Conservation (phyloP, 345 rosid species). For the Heritiera littoralis region DNA sequence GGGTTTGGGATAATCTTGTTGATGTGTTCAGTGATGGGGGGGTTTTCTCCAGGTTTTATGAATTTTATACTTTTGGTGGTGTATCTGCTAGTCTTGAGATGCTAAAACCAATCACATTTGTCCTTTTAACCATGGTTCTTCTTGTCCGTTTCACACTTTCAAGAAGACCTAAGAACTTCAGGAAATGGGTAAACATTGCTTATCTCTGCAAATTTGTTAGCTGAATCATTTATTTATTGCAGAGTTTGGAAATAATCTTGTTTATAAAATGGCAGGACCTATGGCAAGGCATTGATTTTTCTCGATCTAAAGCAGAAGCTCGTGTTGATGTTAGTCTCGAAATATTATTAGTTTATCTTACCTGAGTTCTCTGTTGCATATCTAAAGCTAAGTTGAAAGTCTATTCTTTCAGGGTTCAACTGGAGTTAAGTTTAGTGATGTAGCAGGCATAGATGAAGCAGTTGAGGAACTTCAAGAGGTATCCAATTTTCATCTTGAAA, state of each 20-base stretch:
- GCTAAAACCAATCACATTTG: constrained; percentile 70
- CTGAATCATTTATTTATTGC: constrained; percentile 1
- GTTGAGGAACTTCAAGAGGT: constrained; percentile 99
- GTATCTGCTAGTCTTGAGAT: constrained; percentile 74
- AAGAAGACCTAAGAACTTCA: constrained; percentile 92
- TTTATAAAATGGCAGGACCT: constrained; percentile 59
- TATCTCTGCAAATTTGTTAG: constrained; percentile 17
- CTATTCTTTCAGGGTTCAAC: constrained; percentile 74
- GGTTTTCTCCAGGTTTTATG: constrained; percentile 56
- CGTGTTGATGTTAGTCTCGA: constrained; percentile 82
- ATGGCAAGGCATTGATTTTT: constrained; percentile 96
- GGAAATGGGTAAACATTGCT: constrained; percentile 76
- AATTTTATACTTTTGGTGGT: constrained; percentile 78
- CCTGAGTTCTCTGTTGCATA: constrained; percentile 17
- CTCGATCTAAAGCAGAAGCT: constrained; percentile 97
- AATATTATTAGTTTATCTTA: constrained; percentile 7
- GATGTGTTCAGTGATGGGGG: constrained; percentile 73
- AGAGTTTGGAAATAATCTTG: constrained; percentile 17
- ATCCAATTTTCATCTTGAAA: constrained; percentile 17
- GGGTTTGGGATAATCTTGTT: constrained; percentile 57
- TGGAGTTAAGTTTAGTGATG: constrained; percentile 85
- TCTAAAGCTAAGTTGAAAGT: constrained; percentile 24
- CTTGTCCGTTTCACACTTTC: constrained; percentile 89
- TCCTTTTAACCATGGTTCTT: constrained; percentile 83
- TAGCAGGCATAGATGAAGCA: constrained; percentile 98